These are phyloP conservation scores for Castanea crenata DNA, from an alignment of 306 rosid species.

Conservation along the genomic window DNA sequence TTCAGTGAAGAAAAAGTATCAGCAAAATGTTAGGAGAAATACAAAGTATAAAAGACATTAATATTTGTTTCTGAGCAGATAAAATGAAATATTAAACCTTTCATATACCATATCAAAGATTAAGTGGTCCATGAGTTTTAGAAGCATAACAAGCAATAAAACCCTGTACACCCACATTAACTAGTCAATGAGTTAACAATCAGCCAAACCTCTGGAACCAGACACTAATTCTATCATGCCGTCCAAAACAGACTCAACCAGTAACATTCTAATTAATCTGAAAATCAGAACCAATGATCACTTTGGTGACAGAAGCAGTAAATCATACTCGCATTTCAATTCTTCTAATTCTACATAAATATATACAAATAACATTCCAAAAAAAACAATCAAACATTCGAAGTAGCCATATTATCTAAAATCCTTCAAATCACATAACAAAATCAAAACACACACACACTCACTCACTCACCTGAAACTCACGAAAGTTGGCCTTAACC, in stretches of 20 bases:
- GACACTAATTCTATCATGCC: background rate
- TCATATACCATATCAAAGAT: background rate
- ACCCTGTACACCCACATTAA: background rate
- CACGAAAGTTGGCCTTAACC: slow-evolving; percentile 58
- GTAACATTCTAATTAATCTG: background rate
- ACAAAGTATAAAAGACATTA: background rate
- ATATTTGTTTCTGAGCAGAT: background rate
- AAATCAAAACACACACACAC: background rate
- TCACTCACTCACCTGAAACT: slow-evolving; percentile 63
- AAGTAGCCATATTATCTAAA: background rate
- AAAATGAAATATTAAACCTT: background rate
- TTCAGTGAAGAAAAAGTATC: background rate
- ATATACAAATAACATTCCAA: background rate
- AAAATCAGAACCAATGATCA: background rate
- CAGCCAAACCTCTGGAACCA: background rate
- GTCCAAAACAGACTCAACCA: background rate
- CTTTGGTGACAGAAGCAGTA: background rate
- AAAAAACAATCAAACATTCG: background rate
- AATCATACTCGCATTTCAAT: background rate
- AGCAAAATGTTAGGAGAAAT: slow-evolving; percentile 1
- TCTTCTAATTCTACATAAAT: background rate
- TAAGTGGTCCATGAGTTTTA: background rate
- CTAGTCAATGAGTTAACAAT: background rate
- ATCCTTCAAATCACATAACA: background rate
- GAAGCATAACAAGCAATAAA: background rate